Evolutionary conservation across 371 early-diverging fungal species (phyloP), one percentile per base, ranked within the genome.

Genomic region (Mucor lusitanicus): DNA sequence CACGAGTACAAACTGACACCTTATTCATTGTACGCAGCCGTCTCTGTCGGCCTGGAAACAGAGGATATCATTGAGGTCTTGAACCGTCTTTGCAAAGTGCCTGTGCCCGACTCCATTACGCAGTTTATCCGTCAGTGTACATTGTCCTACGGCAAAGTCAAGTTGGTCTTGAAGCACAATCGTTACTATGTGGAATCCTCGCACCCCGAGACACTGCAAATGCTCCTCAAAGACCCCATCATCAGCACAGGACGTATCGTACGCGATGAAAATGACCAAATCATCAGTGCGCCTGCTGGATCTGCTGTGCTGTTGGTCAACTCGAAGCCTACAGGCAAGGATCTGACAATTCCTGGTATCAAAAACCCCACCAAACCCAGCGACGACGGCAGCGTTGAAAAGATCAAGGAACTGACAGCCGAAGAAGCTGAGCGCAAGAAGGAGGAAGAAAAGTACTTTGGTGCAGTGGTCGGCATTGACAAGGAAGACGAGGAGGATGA

Each of bases 1-100:
- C 99, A 99, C 75, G 99, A 99, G 81, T 99, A 99, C 84, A 92
- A 93, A 71, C 81, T 99, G 59, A 99, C 99, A 0, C 91, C 97
- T 6, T 99, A 98, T 78, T 98, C 98, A 12, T 86, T 99, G 1
- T 99, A 99, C 79, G 99, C 99, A 17, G 99, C 99, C 9, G 99
- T 99, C 5, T 97, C 97, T 48, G 98, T 99, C 6, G 99, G 99
- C 6, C 82, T 99, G 59, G 95, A 96, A 54, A 96, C 99, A 8
- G 94, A 94, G 55, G 94, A 94, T 73, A 99, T 99, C 63, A 91
- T 99, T 54, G 88, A 92, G 63, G 97, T 98, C 2, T 78, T 99
- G 63, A 90, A 95, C 66, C 87, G 92, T 61, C 86, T 99, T 8
- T 96, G 97, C 48, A 97, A 99, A 78, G 82, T 84, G 8, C 92